Evolutionary conservation across 2,329 filamentous ascomycete species (phyloP), one percentile per base, ranked within the genome.

Genomic region (Trichoderma sp.): DNA sequence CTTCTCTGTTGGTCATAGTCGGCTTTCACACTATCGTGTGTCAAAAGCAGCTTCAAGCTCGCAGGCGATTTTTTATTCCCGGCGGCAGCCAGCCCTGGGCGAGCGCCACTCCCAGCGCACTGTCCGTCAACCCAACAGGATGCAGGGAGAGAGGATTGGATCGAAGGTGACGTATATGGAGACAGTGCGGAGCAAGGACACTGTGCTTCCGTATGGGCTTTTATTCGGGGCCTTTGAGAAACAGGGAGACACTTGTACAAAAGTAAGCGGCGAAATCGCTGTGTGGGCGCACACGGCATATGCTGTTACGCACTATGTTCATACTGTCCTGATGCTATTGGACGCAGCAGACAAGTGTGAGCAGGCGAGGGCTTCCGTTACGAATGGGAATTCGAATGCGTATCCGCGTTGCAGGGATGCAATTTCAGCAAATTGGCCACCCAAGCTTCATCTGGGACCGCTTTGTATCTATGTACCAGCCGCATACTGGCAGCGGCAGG

Each of bases 21-120:
- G 4, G 8, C 57, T 21, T 61, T 19, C 33, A 47, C 31, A 16
- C 37, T 37, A 53, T 64, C 33, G 29, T 65, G 29, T 65, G 55
- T 35, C 62, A 65, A 47, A 47, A 27, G 35, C 37, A 47, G 35
- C 55, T 67, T 59, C 40, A 10, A 16, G 13, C 37, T 67, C 21
- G 31, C 52, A 67, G 63, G 63, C 63, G 63, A 68, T 43, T 56
- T 68, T 35, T 61, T 68, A 68, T 68, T 68, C 49, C 57, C 65
- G 65, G 65, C 57, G 65, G 65, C 37, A 61, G 47, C 56, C 65
- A 61, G 65, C 47, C 35, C 61, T 33, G 65, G 57, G 57, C 19
- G 33, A 55, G 57, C 65, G 57, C 65, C 65, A 53, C 33, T 53
- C 52, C 62, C 62, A 57, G 62, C 62, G 52, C 62, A 49, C 40